These are phyloP conservation scores for Penicillium manginii DNA, from an alignment of 495 filamentous ascomycete genomes.

Conservation along the genomic window DNA sequence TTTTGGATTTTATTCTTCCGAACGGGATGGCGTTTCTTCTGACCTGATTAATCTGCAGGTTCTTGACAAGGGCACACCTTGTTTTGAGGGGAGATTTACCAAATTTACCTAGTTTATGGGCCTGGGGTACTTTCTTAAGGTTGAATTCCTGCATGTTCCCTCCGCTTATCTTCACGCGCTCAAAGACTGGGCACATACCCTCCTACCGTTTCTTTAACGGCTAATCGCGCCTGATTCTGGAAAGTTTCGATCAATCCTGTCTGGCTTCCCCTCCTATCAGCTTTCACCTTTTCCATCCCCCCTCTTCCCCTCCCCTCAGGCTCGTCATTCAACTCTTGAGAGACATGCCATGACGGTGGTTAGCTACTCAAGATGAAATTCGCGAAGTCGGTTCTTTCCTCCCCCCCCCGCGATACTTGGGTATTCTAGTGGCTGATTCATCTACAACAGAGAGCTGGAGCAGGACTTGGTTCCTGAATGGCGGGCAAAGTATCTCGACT, in stretches of 20 bases:
- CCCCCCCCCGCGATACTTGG: conserved; percentile 7
- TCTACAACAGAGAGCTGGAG: conserved; percentile 69
- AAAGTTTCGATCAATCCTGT: background rate
- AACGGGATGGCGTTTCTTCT: background rate
- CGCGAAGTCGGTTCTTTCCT: conserved; percentile 55
- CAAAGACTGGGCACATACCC: background rate
- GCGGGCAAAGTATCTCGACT: conserved; percentile 89
- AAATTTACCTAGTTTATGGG: background rate
- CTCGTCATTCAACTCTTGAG: background rate
- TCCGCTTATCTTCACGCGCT: conserved; percentile 4
- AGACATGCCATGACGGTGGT: conserved; percentile 27
- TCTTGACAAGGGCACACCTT: background rate
- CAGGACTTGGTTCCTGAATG: conserved; percentile 90
- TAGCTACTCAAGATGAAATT: conserved; percentile 59
- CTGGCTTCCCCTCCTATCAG: background rate
- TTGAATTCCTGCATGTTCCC: no score
- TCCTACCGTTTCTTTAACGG: background rate
- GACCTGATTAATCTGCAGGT: no score
- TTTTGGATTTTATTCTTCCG: background rate
- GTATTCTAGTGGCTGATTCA: conserved; percentile 29
- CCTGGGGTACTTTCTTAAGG: background rate
- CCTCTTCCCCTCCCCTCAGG: background rate
- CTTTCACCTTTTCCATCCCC: background rate
- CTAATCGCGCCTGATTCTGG: background rate
- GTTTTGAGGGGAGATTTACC: background rate